Evolutionary conservation across 1,284 basidiomycete genomes (phyloP), one percentile per base, ranked within the genome.

Genomic region (Trichosporon sp.): DNA sequence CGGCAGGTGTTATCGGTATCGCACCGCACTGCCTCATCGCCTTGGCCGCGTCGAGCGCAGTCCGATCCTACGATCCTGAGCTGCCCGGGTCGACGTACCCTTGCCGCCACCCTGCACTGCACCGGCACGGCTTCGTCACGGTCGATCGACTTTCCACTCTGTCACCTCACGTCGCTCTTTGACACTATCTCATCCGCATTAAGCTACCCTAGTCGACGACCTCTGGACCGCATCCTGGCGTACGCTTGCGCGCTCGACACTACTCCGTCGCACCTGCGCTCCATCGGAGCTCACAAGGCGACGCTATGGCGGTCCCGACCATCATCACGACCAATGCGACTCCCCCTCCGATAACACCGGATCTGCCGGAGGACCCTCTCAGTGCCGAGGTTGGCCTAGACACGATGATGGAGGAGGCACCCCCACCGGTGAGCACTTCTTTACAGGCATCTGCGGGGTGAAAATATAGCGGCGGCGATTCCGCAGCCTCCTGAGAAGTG

Each of bases 321-420:
- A 68, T 68, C 21, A 65, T 59, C 19, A 65, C 64, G 6, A 68
- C 66, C 13, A 62, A 59, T 16, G 64, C 66, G 23, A 68, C 66
- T 4, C 66, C 66, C 27, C 66, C 66, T 9, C 49, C 58, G 2
- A 27, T 34, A 27, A 25, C 59, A 19, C 60, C 64, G 31, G 27
- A 54, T 16, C 27, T 54, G 49, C 49, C 49, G 16, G 46, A 34
- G 36, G 66, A 66, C 56, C 60, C 65, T n/a, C 52, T 69, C 23
- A 57, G 58, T 16, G 57, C 33, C 34, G 73, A 75, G 44, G 70
- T 74, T 21, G 74, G 74, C 8, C 61, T 69, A 13, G 71, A 73
- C 52, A 77, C 75, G 14, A 73, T 74, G 52, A 67, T 68, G 36
- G 72, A 70, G 61, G 66, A 68, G 25, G 61, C 40, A 8, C 69